These are phyloP conservation scores for Debaryomyces castellii DNA, from an alignment of 805 yeast species.

Conservation along the genomic window DNA sequence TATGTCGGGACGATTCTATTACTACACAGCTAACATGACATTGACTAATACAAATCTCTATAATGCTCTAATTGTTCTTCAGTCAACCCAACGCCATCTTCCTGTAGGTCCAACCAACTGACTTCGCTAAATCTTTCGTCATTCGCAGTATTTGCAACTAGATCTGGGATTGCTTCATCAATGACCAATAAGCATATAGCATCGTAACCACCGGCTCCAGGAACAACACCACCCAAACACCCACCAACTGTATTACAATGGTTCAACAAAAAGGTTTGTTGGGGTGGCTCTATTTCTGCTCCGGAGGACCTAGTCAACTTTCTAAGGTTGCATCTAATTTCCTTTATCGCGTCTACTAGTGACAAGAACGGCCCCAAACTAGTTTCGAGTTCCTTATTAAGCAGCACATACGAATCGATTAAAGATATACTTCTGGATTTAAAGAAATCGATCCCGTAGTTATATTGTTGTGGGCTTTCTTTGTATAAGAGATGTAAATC, in stretches of 20 bases:
- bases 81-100: constrained; percentile 58
- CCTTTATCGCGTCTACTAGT: constrained; percentile 40
- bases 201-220: constrained; percentile 98
- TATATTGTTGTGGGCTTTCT: constrained; percentile 35
- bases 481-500: constrained; percentile 33
- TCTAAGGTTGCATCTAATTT: constrained; percentile 60
- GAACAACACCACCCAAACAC: constrained; percentile 93
- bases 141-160: constrained; percentile 14
- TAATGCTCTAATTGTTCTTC: constrained; percentile 45
- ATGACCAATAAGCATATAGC: constrained; percentile 77
- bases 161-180: constrained; percentile 37
- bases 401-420: neutral
- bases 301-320: constrained; percentile 62
- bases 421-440: neutral
- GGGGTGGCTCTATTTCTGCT: constrained; percentile 85
- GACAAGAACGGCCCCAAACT: constrained; percentile 17
- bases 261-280: constrained; percentile 72
- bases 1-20: too few species aligned
- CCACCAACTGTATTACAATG: constrained; percentile 53
- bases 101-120: constrained; percentile 66
- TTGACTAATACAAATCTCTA: constrained; percentile 10
- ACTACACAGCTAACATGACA: too few species aligned
- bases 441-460: constrained; percentile 17
- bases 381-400: constrained; percentile 3
- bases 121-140: constrained; percentile 45